Conservation (phyloP, 768 basidiomycete species). For the Mycena rosella region DNA sequence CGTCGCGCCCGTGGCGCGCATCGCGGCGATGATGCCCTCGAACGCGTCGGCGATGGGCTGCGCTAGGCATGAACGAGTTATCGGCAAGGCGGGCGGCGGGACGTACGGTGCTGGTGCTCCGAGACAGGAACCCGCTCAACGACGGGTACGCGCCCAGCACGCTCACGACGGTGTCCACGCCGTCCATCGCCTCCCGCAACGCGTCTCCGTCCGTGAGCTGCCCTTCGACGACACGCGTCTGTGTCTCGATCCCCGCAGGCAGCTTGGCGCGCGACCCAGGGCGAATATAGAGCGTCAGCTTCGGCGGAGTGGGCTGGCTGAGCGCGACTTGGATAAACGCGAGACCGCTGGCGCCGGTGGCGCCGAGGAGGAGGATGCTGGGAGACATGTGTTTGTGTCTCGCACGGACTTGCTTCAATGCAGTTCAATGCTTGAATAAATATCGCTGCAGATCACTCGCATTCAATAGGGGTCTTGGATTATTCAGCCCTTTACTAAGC, state of each 20-base stretch:
- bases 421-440: no score
- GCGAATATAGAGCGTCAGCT: slow-evolving; percentile 17
- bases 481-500: no score
- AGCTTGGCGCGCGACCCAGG: slow-evolving; percentile 16
- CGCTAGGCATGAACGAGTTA: neutral
- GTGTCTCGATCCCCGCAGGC: slow-evolving; percentile 4
- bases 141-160: slow-evolving; percentile 16
- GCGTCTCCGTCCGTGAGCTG: slow-evolving; percentile 9
- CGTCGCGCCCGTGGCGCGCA: slow-evolving; percentile 24
- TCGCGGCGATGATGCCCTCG: slow-evolving; percentile 16
- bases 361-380: slow-evolving; percentile 25
- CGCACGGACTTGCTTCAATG: no score
- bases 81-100: no score
- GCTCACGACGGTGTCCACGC: slow-evolving; percentile 23
- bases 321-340: slow-evolving; percentile 21
- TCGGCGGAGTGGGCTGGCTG: slow-evolving; percentile 8
- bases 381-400: slow-evolving; percentile 11
- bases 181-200: slow-evolving; percentile 19
- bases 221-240: slow-evolving; percentile 18
- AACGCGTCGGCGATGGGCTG: slow-evolving; percentile 25
- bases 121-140: slow-evolving; percentile 7
- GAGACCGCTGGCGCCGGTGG: slow-evolving; percentile 27
- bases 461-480: no score
- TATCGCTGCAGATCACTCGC: no score
- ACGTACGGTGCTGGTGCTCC: slow-evolving; percentile 6